These are phyloP conservation scores for Eimeria sp. DNA, from an alignment of 169 alveolate species.

Conservation along the genomic window DNA sequence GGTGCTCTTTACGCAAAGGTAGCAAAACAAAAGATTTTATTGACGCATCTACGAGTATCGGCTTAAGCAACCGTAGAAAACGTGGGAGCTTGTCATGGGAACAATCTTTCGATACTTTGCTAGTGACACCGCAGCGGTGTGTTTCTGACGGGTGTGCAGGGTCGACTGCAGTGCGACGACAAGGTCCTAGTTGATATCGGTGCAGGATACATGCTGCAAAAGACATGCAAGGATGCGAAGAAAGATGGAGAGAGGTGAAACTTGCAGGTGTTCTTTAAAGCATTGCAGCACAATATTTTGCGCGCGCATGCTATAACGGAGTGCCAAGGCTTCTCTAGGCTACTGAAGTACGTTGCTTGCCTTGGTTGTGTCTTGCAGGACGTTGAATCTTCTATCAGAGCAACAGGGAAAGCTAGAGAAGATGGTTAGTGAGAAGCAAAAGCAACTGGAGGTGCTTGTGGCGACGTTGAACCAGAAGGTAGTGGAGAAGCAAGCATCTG, in stretches of 20 bases:
- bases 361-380: conserved; percentile 22
- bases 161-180: conserved; percentile 71
- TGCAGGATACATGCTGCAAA: conserved; percentile 73
- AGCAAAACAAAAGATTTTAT: neutral
- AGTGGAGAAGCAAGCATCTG: conserved; percentile 45
- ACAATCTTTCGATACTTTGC: neutral
- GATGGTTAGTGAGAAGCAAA: conserved; percentile 60
- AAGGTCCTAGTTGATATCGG: conserved; percentile 81
- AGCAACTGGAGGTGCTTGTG: conserved; percentile 63
- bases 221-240: conserved; percentile 73
- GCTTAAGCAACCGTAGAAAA: no score
- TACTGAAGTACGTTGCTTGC: neutral
- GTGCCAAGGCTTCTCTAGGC: neutral
- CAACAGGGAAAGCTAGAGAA: conserved; percentile 70
- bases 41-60: neutral
- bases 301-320: neutral
- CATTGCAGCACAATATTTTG: neutral
- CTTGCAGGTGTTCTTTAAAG: neutral
- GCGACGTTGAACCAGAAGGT: conserved; percentile 59
- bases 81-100: neutral
- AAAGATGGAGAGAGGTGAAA: conserved; percentile 59
- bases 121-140: neutral
- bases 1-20: conserved; percentile 80
- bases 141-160: conserved; percentile 40
- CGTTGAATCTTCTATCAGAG: conserved; percentile 50